Evolutionary conservation across 805 yeast genomes (phyloP).

Genomic region (Wickerhamiella slavikovae): DNA sequence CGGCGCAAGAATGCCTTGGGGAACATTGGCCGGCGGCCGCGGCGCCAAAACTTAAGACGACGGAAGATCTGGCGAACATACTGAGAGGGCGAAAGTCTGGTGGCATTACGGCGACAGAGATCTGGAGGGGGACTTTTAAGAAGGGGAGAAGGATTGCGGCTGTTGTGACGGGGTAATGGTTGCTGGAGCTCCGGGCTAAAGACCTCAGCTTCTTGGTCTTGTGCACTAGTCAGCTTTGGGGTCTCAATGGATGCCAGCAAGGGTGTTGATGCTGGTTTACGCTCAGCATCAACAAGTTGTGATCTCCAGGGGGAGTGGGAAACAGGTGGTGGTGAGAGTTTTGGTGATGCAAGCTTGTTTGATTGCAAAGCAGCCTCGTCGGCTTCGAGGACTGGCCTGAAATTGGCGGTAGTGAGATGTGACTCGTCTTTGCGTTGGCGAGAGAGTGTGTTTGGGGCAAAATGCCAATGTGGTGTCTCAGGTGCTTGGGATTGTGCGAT

Average conservation of each 20-base stretch:
- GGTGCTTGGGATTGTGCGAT: too few species aligned
- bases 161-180: neutral
- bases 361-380: too few species aligned
- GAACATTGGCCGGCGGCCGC: conserved; percentile 3
- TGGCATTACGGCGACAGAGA: conserved; percentile 6
- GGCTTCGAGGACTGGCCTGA: too few species aligned
- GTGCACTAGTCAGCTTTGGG: neutral
- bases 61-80: neutral
- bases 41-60: conserved; percentile 1
- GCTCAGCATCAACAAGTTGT: neutral
- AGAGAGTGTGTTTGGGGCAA: too few species aligned
- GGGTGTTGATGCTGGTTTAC: neutral
- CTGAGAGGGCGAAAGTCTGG: conserved; percentile 4
- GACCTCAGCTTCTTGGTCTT: too few species aligned
- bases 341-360: too few species aligned
- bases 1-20: conserved; percentile 5
- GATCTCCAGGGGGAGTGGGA: too few species aligned
- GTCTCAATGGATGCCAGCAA: neutral
- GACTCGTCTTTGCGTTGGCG: too few species aligned
- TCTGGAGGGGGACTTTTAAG: too few species aligned
- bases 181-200: neutral
- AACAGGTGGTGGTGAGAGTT: too few species aligned
- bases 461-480: too few species aligned
- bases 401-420: too few species aligned
- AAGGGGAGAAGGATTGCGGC: neutral